Base-by-base conservation (phyloP, 257 asterid species). In the Nicotiana knightiana region DNA sequence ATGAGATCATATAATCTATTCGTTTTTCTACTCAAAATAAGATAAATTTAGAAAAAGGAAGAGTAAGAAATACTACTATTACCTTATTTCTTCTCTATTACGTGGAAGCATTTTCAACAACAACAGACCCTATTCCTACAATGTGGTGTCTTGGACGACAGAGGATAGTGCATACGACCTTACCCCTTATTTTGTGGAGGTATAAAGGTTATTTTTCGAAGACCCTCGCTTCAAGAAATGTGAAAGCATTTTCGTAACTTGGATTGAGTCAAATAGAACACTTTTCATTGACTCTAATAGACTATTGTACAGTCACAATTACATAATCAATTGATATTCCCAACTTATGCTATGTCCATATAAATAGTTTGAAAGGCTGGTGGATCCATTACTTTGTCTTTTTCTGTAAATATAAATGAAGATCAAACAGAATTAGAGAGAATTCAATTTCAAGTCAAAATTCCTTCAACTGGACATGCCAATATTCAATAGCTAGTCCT, bases 341-440 rank as follows among this genome's bases (percentile, higher is more conserved):
- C 24, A 66, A 66, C 73, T 66, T 66, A 15, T 66, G 17, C 75
- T 32, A 16, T 33, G 6, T 37, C n/a, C 32, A 68, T 3, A 68
- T 39, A 46, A 21, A 43, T 70, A 26, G 18, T 70, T 70, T 70
- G 58, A 39, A 70, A 11, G 33, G 77, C n/a, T 0, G 21, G 21
- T 32, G 16, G 79, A 73, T 73, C 79, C 79, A 46, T 73, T 46
- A 26, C 79, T 73, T 13, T 73, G 79, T 73, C 62, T 48, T 73
- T 43, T 46, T 73, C 62, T 48, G n/a, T 13, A 48, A 48, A 48
- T 48, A 5, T 43, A 21, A 21, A 21, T 43, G 13, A 43, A 43
- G n/a, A 3, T 73, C 43, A 13, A 13, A 24, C 39, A 73, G 7
- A 73, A 48, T 13, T 13, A 16, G 16, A 15, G 48, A 5, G 7